A percentile compares a stretch with the other conserved stretches of the same genome.
These are phyloP conservation scores for Candida palmyrensis DNA, from an alignment of 805 yeast genomes.

Conservation along the genomic window DNA sequence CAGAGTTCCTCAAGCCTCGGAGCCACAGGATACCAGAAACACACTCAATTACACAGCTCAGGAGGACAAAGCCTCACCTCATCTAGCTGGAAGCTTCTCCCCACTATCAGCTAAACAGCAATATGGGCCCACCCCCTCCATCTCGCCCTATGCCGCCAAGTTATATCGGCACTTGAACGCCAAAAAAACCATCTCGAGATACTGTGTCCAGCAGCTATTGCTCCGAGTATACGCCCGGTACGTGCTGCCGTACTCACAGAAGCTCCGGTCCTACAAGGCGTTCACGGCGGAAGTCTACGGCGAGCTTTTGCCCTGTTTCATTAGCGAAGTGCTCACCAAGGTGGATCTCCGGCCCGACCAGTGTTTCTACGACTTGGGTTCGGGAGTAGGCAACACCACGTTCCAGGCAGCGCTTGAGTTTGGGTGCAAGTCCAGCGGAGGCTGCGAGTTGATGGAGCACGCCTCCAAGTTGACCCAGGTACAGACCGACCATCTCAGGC, in stretches of 20 bases:
- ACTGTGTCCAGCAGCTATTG: constrained; percentile 60
- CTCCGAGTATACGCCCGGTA: constrained; percentile 71
- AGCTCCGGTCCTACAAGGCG: constrained; percentile 68
- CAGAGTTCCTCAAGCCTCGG: too few species aligned
- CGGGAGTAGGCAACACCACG: constrained; percentile 92
- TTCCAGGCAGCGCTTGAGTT: constrained; percentile 84
- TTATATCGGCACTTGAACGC: constrained; percentile 17
- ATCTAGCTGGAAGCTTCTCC: not conserved
- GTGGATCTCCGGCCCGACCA: constrained; percentile 50
- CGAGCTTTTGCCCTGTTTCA: constrained; percentile 75
- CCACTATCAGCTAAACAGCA: not conserved
- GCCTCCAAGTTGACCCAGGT: constrained; percentile 64
- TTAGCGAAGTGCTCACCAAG: constrained; percentile 56
- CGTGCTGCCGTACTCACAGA: constrained; percentile 67
- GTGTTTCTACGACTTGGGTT: constrained; percentile 82
- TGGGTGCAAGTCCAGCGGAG: constrained; percentile 73
- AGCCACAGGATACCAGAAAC: not conserved
- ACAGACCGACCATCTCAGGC: constrained; percentile 55
- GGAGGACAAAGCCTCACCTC: constrained; percentile 1
- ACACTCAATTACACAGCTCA: not conserved
- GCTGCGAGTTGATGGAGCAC: constrained; percentile 84
- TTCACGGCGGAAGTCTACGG: constrained; percentile 91
- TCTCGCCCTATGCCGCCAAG: constrained; percentile 9
- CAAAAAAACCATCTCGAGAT: constrained; percentile 23
- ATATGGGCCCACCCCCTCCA: not conserved